phyloP scores from a whole-genome alignment of 2,329 filamentous ascomycete genomes.

The Raffaelea arxii region DNA sequence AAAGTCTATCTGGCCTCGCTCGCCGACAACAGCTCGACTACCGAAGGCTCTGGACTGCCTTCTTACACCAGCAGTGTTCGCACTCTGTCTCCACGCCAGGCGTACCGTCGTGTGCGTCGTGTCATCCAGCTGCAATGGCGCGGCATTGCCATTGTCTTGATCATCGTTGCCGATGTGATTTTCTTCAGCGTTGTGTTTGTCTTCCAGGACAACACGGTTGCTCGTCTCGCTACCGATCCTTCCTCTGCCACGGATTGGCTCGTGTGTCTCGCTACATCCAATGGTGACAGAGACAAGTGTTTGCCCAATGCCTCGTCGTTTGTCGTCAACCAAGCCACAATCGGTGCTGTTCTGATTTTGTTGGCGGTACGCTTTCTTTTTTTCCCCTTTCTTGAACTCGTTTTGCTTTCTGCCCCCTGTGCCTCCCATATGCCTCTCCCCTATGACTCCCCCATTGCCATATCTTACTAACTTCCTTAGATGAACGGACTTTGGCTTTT shows the following conservation, averaged over 20 bases:
- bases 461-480: no score
- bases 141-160: slow-evolving; percentile 78
- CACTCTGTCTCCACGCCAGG: slow-evolving; percentile 72
- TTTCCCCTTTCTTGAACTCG: slow-evolving; percentile 9
- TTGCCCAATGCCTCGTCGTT: slow-evolving; percentile 47
- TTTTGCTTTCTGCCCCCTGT: slow-evolving; percentile 13
- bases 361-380: slow-evolving; percentile 66
- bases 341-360: slow-evolving; percentile 73
- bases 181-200: slow-evolving; percentile 92
- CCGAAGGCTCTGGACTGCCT: slow-evolving; percentile 62
- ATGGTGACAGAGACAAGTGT: slow-evolving; percentile 58
- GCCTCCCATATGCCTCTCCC: slow-evolving; percentile 6
- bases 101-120: slow-evolving; percentile 76
- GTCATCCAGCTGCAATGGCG: slow-evolving; percentile 92
- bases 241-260: slow-evolving; percentile 56
- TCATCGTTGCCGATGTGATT: slow-evolving; percentile 84
- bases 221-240: slow-evolving; percentile 44
- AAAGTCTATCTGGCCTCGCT: slow-evolving; percentile 87
- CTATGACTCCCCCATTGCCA: no score
- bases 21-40: slow-evolving; percentile 60
- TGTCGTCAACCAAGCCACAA: slow-evolving; percentile 64
- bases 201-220: slow-evolving; percentile 66
- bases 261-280: slow-evolving; percentile 51
- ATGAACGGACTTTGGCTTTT: slow-evolving; percentile 80
- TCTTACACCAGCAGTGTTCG: slow-evolving; percentile 67